Conservation (phyloP, 495 filamentous ascomycete genomes). For the Aspergillus sclerotiicarbonarius region DNA sequence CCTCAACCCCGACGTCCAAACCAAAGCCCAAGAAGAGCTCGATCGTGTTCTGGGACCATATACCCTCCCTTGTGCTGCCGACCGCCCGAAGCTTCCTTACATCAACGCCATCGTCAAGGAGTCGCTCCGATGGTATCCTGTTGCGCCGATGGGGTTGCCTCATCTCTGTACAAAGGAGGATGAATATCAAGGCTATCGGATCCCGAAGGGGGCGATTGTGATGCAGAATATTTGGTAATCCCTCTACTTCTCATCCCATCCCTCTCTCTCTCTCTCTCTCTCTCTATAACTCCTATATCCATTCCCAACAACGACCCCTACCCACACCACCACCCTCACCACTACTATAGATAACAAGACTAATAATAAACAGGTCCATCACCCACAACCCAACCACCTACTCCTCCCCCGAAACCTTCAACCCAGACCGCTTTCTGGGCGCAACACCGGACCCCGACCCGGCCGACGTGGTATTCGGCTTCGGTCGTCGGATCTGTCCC, state of each 20-base stretch:
- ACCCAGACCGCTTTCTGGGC: constrained; percentile 37
- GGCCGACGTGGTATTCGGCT: constrained; percentile 47
- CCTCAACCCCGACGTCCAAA: constrained; percentile 41
- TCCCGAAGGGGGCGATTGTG: constrained; percentile 45
- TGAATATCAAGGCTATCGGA: constrained; percentile 29
- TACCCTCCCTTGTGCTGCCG: constrained; percentile 29
- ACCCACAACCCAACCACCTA: constrained; percentile 22
- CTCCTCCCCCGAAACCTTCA: constrained; percentile 21
- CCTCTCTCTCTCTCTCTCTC: neutral
- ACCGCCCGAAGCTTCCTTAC: constrained; percentile 40
- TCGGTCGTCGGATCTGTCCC: constrained; percentile 58
- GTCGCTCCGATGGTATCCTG: constrained; percentile 42
- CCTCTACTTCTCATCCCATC: too few relatives aligned
- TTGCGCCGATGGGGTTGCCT: constrained; percentile 46
- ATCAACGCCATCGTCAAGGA: constrained; percentile 47
- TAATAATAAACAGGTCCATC: constrained; percentile 16
- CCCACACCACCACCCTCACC: too few relatives aligned
- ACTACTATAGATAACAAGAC: neutral
- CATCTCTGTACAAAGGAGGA: constrained; percentile 56
- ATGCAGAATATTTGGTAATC: constrained; percentile 42
- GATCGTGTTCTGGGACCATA: constrained; percentile 46
- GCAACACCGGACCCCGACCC: constrained; percentile 27
- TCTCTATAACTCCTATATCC: neutral
- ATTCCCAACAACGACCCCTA: neutral
- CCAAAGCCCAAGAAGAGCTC: constrained; percentile 54